Evolutionary conservation across 495 filamentous ascomycete species (phyloP), one percentile per base, ranked within the genome.

Genomic region (Delitschia confertaspora): DNA sequence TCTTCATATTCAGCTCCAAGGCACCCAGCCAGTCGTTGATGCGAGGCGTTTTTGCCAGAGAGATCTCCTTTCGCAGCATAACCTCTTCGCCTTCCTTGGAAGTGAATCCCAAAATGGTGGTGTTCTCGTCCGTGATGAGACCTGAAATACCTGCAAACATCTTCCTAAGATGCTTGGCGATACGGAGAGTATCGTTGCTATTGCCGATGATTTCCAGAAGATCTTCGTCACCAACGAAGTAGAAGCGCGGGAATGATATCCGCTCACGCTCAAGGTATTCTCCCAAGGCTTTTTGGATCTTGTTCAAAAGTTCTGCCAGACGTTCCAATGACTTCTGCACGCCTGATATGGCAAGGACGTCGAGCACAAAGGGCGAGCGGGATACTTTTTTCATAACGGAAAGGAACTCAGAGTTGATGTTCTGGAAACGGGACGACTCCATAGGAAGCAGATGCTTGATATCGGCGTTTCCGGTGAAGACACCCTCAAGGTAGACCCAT

Each of bases 191-290:
- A 55, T 99, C 91, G 55, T 94, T 95, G 64, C 88, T 94, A 63
- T 99, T 99, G 60, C 91, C 91, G 38, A 99, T 99, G 63, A 99
- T 99, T 64, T 99, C 91, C n/a, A 99, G 71, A 45, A 99, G 68
- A 63, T 99, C 91, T 63, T 99, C 91, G 55, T 99, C 91, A 61
- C 91, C 91, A 42, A 99, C 91, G 57, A 99, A 99, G 63, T 99
- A 99, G 69, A 99, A 99, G 22, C 91, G 78, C 34, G 91, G 91
- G 68, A 99, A 99, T 2, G 91, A 91, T 3, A 95, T 80, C 57
- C 91, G 76, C 69, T 99, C 91, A 43, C 89, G 86, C 65, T 99
- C 91, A 34, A 99, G 79, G 55, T 99, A 99, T 69, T 99, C 91
- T 58, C 91, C 91, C 10, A 99, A 78, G 3, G 91, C 91, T 65